Evolutionary conservation across 345 rosid species (phyloP).

Genomic region (Hibiscus mutabilis): DNA sequence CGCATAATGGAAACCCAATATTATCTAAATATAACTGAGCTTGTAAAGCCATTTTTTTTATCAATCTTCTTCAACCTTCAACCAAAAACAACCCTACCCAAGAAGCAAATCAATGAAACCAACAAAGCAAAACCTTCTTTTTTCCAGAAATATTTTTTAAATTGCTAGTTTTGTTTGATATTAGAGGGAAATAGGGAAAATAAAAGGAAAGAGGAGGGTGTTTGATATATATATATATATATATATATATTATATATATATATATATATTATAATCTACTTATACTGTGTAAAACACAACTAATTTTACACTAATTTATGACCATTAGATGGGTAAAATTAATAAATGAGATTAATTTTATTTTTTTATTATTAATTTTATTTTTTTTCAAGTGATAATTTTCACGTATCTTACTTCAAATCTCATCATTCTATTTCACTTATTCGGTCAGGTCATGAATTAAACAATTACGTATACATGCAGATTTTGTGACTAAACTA

Average conservation of each 20-base stretch:
- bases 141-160: background rate
- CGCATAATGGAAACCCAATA: conserved; percentile 27
- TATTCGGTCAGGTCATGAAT: no score
- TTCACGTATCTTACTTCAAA: no score
- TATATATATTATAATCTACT: no score
- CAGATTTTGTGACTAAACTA: conserved; percentile 87
- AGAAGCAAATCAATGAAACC: background rate
- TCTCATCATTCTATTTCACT: no score
- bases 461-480: conserved; percentile 74
- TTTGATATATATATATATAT: background rate
- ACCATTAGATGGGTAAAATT: no score
- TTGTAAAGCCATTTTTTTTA: conserved; percentile 52
- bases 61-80: background rate
- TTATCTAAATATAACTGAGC: conserved; percentile 49
- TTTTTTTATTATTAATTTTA: no score
- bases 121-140: conserved; percentile 5
- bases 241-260: no score
- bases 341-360: no score
- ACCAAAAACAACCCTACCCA: background rate
- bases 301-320: no score
- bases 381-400: no score
- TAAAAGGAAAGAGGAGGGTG: conserved; percentile 8
- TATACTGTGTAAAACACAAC: no score
- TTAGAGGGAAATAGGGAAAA: background rate
- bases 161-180: no score